Evolutionary conservation across 768 basidiomycete genomes (phyloP), one percentile per base, ranked within the genome.

Genomic region (Hericium alpestre): DNA sequence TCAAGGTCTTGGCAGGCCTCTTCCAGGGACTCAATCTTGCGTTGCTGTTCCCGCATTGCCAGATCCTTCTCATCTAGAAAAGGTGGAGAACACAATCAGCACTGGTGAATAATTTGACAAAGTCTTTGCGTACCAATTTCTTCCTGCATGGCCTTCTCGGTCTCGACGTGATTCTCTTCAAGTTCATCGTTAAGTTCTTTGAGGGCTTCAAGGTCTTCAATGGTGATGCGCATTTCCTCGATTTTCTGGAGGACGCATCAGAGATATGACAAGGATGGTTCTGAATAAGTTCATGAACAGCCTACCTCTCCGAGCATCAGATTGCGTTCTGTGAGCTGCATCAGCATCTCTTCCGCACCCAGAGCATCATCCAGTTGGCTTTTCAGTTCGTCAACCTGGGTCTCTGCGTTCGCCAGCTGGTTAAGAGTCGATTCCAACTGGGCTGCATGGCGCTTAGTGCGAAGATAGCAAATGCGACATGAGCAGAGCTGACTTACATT

Each of bases 171-270:
- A 64, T 91, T 93, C 71, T 98, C 94, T 69, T 98, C 96, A 2
- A 99, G 79, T 71, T 99, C 96, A 59, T 99, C 95, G 56, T 87
- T 92, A 51, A 99, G 85, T 65, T 98, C 96, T 67, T 94, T 90
- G 43, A 99, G 80, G 11, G 93, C 83, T 67, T 99, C 96, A 3
- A 97, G 82, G 65, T 99, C 96, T 68, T 98, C 95, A 55, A 98
- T 92, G 0, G 90, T 90, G 55, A 91, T 86, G 12, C 92, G 82
- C 89, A 97, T 94, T 71, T 97, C 93, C 68, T 98, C 96, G 61
- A 97, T 93, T 83, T 93, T 94, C 90, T 94, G 64, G 4, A 51
- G 23, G 9, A 41, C 16, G 13, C 18, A 13, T 47, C 23, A 43
- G 23, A 22, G 22, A 10, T 32, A 3, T 50, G 23, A 32, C 20